Evolutionary conservation across 139 green algal genomes (phyloP).

Genomic region (Choricystis sp.): DNA sequence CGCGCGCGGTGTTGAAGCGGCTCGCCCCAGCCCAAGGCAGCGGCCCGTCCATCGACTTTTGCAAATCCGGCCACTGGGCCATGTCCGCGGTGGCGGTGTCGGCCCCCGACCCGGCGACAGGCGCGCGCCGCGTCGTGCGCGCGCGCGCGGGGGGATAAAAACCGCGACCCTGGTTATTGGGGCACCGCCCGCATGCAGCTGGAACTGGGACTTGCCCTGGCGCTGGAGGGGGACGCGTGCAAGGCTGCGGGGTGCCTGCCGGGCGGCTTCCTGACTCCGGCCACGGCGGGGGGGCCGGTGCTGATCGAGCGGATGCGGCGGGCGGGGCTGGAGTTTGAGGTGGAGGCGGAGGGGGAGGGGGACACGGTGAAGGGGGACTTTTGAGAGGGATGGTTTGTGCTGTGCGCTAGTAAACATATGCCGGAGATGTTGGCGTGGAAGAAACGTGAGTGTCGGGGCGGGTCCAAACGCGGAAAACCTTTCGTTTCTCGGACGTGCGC

Average conservation of each 20-base stretch:
- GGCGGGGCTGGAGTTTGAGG: constrained; percentile 15
- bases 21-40: constrained; percentile 3
- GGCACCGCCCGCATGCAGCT: constrained; percentile 44
- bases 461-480: no score
- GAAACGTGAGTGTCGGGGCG: no score
- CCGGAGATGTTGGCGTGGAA: no score
- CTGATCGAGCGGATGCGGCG: constrained; percentile 35
- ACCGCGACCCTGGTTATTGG: constrained; percentile 51
- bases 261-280: constrained; percentile 51
- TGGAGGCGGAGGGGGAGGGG: neutral
- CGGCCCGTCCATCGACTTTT: neutral
- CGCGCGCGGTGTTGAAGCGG: constrained; percentile 5
- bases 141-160: neutral
- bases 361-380: neutral
- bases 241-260: neutral
- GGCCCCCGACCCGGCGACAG: neutral
- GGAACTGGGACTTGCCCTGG: constrained; percentile 39
- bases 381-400: neutral
- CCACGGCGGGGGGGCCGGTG: constrained; percentile 31
- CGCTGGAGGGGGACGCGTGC: constrained; percentile 12
- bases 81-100: neutral
- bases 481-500: no score
- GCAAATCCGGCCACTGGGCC: neutral
- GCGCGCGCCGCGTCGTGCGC: neutral
- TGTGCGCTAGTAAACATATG: no score